phyloP scores from a whole-genome alignment of 106 monocot species.

The Dioscorea zingiberensis region DNA sequence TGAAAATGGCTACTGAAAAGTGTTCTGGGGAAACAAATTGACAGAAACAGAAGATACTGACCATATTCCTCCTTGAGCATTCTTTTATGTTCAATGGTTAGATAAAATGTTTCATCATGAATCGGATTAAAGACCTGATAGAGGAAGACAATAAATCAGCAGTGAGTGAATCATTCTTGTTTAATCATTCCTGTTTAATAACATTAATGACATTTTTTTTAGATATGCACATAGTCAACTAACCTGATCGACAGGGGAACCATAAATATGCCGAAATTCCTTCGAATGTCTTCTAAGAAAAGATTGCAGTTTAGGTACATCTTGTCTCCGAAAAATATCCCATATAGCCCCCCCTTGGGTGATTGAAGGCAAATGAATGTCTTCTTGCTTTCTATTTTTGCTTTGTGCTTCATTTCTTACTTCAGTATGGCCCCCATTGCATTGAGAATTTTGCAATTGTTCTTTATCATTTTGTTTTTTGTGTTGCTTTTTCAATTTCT shows the following conservation, averaged over 20 bases:
- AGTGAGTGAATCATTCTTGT: not conserved
- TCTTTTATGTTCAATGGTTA: slow-evolving; percentile 64
- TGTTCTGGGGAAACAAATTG: not conserved
- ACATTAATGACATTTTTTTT: not conserved
- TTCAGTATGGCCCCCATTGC: not conserved
- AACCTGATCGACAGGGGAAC: slow-evolving; percentile 59
- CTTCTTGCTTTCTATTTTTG: not conserved
- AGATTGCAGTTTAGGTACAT: slow-evolving; percentile 35
- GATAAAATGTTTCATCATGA: slow-evolving; percentile 83
- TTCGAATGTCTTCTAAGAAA: slow-evolving; percentile 50
- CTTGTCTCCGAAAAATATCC: slow-evolving; percentile 79
- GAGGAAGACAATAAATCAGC: not conserved
- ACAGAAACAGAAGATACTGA: slow-evolving; percentile 16
- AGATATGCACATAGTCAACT: not conserved
- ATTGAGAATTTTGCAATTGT: not conserved
- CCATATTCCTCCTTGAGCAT: slow-evolving; percentile 85
- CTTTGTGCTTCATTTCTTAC: not conserved
- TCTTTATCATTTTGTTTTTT: slow-evolving; percentile 44
- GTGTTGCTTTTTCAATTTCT: slow-evolving; percentile 45
- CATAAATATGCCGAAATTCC: slow-evolving; percentile 65
- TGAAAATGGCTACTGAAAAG: not conserved
- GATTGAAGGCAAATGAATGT: not conserved
- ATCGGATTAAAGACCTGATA: slow-evolving; percentile 65
- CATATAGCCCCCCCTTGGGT: slow-evolving; percentile 54
- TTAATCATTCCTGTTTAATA: too few species aligned